These are phyloP conservation scores for Daedaleopsis nitida DNA, from an alignment of 768 basidiomycete species.

Conservation along the genomic window DNA sequence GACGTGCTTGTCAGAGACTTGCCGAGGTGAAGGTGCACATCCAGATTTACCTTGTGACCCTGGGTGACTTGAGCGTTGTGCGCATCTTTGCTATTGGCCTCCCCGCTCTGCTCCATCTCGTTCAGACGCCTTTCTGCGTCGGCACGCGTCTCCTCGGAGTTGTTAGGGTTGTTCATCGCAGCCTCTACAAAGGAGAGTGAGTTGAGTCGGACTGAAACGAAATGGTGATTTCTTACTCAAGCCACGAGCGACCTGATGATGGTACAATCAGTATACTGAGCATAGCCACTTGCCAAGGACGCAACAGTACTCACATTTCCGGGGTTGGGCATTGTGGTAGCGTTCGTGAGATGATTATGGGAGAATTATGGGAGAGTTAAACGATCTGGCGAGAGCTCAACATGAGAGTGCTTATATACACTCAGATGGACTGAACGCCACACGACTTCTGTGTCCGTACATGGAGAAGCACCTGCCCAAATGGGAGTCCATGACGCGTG, in stretches of 20 bases:
- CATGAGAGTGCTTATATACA: constrained; percentile 3
- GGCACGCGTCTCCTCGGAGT: constrained; percentile 14
- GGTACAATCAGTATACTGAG: not conserved
- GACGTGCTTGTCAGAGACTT: too few species aligned
- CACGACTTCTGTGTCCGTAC: not conserved
- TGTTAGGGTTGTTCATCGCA: constrained; percentile 15
- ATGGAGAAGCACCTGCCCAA: not conserved
- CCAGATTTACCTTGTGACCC: constrained; percentile 10
- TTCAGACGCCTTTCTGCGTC: constrained; percentile 9
- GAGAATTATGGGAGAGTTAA: too few species aligned
- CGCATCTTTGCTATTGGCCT: constrained; percentile 8
- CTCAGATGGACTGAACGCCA: not conserved
- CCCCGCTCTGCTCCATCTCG: constrained; percentile 9
- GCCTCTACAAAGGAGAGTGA: constrained; percentile 1
- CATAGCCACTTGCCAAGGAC: too few species aligned
- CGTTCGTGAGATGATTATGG: not conserved
- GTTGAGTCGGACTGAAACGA: too few species aligned
- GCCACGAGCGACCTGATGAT: constrained; percentile 19
- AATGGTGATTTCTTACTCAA: constrained; percentile 7
- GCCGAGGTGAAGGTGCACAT: too few species aligned
- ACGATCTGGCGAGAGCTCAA: not conserved
- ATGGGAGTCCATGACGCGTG: constrained; percentile 12
- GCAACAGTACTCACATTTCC: constrained; percentile 16
- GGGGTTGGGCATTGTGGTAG: constrained; percentile 16
- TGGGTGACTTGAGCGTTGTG: constrained; percentile 11